A percentile compares a stretch with the other conserved stretches of the same genome.
Conservation (phyloP, 805 yeast species). For the Yamadazyma endophytica region DNA sequence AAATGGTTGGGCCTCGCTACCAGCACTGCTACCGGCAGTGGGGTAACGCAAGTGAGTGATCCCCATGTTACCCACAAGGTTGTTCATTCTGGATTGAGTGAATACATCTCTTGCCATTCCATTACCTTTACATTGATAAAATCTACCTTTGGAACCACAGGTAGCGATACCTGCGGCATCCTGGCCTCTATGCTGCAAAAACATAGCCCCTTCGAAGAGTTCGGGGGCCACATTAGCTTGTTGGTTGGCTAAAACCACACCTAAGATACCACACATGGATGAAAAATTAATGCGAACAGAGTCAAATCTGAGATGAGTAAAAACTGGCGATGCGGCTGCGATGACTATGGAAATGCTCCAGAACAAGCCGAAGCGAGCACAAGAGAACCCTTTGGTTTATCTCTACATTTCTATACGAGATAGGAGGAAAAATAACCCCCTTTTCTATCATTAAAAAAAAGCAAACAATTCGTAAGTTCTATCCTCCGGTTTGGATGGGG, state of each 20-base stretch:
- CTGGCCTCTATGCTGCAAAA: slow-evolving; percentile 95
- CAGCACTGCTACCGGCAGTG: slow-evolving; percentile 94
- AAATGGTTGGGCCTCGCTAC: slow-evolving; percentile 97
- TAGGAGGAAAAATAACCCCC: no score
- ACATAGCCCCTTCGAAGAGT: slow-evolving; percentile 86
- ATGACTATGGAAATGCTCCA: not conserved
- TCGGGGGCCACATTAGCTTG: slow-evolving; percentile 77
- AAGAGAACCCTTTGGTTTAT: slow-evolving; percentile 5
- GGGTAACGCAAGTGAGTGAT: slow-evolving; percentile 94
- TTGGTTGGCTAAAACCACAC: slow-evolving; percentile 77
- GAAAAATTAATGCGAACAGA: no score
- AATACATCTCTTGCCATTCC: slow-evolving; percentile 99
- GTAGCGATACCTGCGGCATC: slow-evolving; percentile 99
- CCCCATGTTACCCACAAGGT: slow-evolving; percentile 91
- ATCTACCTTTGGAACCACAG: slow-evolving; percentile 87
- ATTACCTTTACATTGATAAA: slow-evolving; percentile 96
- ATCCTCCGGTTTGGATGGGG: no score
- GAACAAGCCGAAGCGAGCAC: slow-evolving; percentile 4
- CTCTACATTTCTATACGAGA: no score
- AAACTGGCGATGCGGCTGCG: not conserved
- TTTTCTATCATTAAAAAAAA: no score
- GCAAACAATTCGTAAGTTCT: no score
- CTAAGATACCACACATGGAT: slow-evolving; percentile 91
- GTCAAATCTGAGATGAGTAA: slow-evolving; percentile 3
- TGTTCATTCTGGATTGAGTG: slow-evolving; percentile 72